Percentiles rank a stretch among this genome's conserved stretches.
Conservation (phyloP, 768 basidiomycete species). For the Trametes cubensis region DNA sequence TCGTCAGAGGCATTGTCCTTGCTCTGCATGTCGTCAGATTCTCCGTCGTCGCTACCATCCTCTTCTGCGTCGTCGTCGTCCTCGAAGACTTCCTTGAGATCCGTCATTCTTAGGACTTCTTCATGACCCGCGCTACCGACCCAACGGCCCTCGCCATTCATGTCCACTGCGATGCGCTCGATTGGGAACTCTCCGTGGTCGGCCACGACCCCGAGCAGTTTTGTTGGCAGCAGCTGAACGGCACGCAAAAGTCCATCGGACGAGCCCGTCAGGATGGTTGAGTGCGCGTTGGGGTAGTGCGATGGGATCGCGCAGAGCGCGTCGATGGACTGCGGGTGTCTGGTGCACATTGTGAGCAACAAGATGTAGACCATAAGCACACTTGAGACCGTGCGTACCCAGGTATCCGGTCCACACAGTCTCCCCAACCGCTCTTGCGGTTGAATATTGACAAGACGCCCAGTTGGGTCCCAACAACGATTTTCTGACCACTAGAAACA, state of each 20-base stretch:
- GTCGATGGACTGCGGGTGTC: conserved; percentile 91
- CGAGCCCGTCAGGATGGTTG: conserved; percentile 82
- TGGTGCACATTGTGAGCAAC: conserved; percentile 32
- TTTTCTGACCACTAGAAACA: conserved; percentile 64
- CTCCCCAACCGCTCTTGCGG: conserved; percentile 82
- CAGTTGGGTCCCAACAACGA: conserved; percentile 86
- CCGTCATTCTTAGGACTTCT: conserved; percentile 80
- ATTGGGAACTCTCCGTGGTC: conserved; percentile 93
- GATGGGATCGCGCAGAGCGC: conserved; percentile 76
- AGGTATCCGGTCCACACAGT: conserved; percentile 88
- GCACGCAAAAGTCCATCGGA: conserved; percentile 90
- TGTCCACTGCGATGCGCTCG: conserved; percentile 77
- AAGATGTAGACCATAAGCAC: neutral
- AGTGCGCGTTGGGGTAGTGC: conserved; percentile 60
- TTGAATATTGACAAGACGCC: conserved; percentile 92
- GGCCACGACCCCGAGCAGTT: conserved; percentile 85
- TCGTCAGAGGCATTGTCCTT: conserved; percentile 28
- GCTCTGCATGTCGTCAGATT: neutral
- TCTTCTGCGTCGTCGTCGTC: conserved; percentile 49
- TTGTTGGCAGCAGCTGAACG: conserved; percentile 81
- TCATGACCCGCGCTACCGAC: conserved; percentile 94
- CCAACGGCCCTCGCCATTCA: conserved; percentile 68
- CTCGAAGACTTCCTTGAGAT: conserved; percentile 76
- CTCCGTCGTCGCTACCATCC: conserved; percentile 30
- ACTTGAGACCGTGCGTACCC: conserved; percentile 53